Conservation (phyloP, 331 rosid species). For the Malus hybrid region DNA sequence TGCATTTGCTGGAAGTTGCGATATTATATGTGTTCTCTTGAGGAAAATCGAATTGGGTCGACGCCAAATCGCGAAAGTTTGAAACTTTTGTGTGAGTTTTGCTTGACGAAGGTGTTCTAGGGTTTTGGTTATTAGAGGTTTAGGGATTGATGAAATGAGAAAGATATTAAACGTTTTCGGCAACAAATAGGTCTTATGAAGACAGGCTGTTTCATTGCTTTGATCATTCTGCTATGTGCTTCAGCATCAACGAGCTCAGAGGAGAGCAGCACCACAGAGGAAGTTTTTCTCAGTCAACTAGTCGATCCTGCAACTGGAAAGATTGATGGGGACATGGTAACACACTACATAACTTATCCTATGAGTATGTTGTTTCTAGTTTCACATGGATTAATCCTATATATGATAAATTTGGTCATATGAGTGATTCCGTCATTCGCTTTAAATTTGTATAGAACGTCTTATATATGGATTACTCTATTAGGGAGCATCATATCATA, state of each 20-base stretch:
- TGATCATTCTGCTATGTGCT: conserved; percentile 38
- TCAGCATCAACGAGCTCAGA: conserved; percentile 33
- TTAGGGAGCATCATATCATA: background rate
- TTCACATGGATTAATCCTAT: background rate
- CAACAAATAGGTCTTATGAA: conserved; percentile 41
- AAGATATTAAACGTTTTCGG: conserved; percentile 33
- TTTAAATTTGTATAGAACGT: background rate
- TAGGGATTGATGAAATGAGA: conserved; percentile 41
- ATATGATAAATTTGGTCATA: background rate
- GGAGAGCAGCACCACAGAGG: conserved; percentile 32
- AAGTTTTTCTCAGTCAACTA: conserved; percentile 39
- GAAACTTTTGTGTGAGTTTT: conserved; percentile 18
- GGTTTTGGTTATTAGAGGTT: conserved; percentile 33
- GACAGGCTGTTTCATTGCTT: conserved; percentile 44
- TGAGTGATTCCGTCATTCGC: background rate
- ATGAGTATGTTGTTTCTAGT: background rate
- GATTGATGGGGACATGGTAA: conserved; percentile 57
- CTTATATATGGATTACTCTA: background rate
- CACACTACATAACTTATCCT: conserved; percentile 13
- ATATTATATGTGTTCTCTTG: background rate
- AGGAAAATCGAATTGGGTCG: conserved; percentile 23
- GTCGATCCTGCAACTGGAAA: conserved; percentile 51
- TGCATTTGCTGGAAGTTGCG: background rate
- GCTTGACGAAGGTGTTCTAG: conserved; percentile 26
- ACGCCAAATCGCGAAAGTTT: conserved; percentile 17